Evolutionary conservation across 1,284 basidiomycete genomes (phyloP), one percentile per base, ranked within the genome.

Genomic region (Thelephora terrestris): DNA sequence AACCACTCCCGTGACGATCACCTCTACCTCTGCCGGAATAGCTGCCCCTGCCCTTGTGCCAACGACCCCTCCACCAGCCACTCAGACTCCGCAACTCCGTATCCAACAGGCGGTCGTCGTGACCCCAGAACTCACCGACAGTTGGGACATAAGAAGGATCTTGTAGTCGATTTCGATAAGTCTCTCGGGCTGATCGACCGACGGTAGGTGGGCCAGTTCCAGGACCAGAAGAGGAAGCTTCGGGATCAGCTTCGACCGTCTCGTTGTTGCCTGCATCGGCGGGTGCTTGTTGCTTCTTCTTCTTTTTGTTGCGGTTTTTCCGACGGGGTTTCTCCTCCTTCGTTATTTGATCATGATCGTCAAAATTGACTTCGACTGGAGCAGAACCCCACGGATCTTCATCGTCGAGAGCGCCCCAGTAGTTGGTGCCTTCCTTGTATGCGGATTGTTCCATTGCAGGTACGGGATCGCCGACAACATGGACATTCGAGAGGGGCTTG

Each of bases 81-180:
- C 81, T 87, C 50, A 87, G 66, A 63, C 79, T 83, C 50, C 82
- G 76, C 46, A 85, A 64, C 55, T 82, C 79, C 68, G 81, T 86
- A 66, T 80, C 86, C 62, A 83, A 66, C 53, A 84, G 68, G 44
- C 91, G 81, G 62, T 93, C 89, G 62, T 93, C 91, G 60, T 93
- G 91, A 7, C 86, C 83, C 90, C 89, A 94, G 60, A 93, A 94
- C 53, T 84, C 82, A 51, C 91, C 91, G 12, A 91, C 85, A 23
- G 79, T 84, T 20, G 91, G 91, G 25, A 89, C 84, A 59, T 82
- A 90, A 1, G 88, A 86, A 1, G 91, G 90, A 62, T 94, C 91
- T 55, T 85, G 83, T 21, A 91, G 69, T 29, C 81, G 78, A 51
- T 85, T 75, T 56, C 86, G 81, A 62, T 90, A 90, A 21, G 78